Percentiles rank a stretch among this genome's conserved stretches.
phyloP scores from a whole-genome alignment of 805 yeast genomes.

The Starmerella roubikii region DNA sequence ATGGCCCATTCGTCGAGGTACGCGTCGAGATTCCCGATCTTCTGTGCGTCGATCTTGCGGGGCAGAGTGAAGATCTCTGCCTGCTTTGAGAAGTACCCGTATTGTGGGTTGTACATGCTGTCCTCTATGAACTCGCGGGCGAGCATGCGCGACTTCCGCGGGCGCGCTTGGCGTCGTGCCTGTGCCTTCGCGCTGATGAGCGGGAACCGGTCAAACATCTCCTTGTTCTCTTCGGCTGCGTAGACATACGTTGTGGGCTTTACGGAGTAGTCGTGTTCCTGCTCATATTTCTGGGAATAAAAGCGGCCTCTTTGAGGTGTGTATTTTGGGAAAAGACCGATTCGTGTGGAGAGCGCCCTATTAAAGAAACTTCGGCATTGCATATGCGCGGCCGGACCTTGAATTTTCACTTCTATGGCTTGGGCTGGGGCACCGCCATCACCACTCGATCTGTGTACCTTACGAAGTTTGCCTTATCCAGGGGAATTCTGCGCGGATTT shows the following conservation, averaged over 20 bases:
- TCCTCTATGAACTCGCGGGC: constrained; percentile 73
- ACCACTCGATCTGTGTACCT: neutral
- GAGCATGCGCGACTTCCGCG: constrained; percentile 54
- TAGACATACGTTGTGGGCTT: constrained; percentile 27
- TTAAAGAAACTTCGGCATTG: too few species aligned
- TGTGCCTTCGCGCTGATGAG: constrained; percentile 29
- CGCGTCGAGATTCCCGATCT: constrained; percentile 49
- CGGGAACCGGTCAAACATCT: constrained; percentile 34
- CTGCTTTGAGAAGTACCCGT: constrained; percentile 70
- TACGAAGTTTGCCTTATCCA: neutral
- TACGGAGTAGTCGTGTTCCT: constrained; percentile 27
- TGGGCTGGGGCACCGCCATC: neutral
- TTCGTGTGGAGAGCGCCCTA: too few species aligned
- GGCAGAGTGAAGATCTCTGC: constrained; percentile 64
- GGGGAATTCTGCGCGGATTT: neutral
- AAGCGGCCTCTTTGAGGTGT: neutral
- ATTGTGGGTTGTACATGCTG: constrained; percentile 63
- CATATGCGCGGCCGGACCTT: too few species aligned
- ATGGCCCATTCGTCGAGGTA: constrained; percentile 56
- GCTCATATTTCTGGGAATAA: constrained; percentile 8
- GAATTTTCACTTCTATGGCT: neutral
- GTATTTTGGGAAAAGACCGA: neutral
- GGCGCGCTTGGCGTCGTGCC: constrained; percentile 33
- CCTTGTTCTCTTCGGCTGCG: constrained; percentile 26
- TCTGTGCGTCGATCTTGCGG: constrained; percentile 47